Base-by-base conservation (phyloP, 805 yeast species). In the Komagataella pseudopastoris region DNA sequence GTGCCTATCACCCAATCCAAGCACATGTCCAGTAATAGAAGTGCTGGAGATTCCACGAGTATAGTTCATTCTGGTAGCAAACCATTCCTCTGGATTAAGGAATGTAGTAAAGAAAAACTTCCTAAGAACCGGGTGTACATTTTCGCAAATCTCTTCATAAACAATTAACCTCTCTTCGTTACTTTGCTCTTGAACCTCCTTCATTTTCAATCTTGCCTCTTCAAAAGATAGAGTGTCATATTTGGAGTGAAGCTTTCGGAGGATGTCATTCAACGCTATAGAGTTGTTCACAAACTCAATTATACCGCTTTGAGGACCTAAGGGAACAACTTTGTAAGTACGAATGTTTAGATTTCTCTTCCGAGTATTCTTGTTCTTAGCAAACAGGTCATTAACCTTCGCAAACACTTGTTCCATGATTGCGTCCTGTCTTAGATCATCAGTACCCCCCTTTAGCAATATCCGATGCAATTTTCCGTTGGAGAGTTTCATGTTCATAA, bases 361-460 rank as follows among this genome's bases (percentile, higher is more conserved):
- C 23, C 81, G 63, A 0, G 91, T 72, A 36, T 76, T 77, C 50
- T 72, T 72, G 59, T 86, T 80, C 22, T 68, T 68, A 8, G 58
- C 63, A 51, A 91, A 72, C 44, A 88, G 75, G 12, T 71, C 65
- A 60, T 90, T 89, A 14, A 89, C 96, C 59, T 89, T 87, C 18
- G 76, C 84, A 64, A 95, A 93, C 1, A 91, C 98, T 62, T 93
- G 98, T 63, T 91, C 95, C 99, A 93, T 95, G 52, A 93, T 88
- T 0, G 96, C 86, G 67, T 93, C 99, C 66, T 95, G 99, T 50
- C 98, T 71, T 50, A 93, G 69, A 66, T 93, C 99, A 66, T 93
- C 99, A 7, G 87, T 76, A 5, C 95, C 89, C 23, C 88, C 88
- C 62, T 93, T 93, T 56, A 90, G 67, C 17, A 93, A 69, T 61